Evolutionary conservation across 495 filamentous ascomycete species (phyloP).

Genomic region (Neurospora cerealis): DNA sequence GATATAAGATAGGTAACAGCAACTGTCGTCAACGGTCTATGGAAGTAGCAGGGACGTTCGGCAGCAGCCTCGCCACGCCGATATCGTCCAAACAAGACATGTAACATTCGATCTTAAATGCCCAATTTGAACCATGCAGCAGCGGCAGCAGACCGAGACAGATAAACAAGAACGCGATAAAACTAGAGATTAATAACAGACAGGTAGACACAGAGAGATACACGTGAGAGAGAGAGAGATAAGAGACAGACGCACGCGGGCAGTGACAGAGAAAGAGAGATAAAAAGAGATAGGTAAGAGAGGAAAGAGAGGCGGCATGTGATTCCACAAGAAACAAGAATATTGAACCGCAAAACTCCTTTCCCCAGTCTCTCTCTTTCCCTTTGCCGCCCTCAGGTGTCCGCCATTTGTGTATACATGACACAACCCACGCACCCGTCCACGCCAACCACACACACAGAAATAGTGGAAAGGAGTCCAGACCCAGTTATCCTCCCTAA

Average conservation of each 20-base stretch:
- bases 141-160: conserved; percentile 1
- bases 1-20: neutral
- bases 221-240: neutral
- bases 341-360: conserved; percentile 16
- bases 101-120: neutral
- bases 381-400: conserved; percentile 10
- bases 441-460: neutral
- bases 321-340: conserved; percentile 20
- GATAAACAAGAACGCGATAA: conserved; percentile 16
- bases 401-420: neutral
- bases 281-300: conserved; percentile 3
- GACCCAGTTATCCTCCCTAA: neutral
- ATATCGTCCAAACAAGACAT: neutral
- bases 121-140: neutral
- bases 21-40: neutral
- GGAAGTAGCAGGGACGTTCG: neutral
- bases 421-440: neutral
- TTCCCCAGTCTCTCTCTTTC: conserved; percentile 10
- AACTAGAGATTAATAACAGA: conserved; percentile 23
- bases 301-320: neutral
- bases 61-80: neutral
- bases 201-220: conserved; percentile 5
- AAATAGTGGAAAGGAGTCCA: neutral
- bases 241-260: neutral
- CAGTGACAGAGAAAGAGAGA: conserved; percentile 7